A percentile compares a stretch with the other conserved stretches of the same genome.
These are phyloP conservation scores for Sclerotiophoma versabilis DNA, from an alignment of 2,329 filamentous ascomycete species.

Conservation along the genomic window DNA sequence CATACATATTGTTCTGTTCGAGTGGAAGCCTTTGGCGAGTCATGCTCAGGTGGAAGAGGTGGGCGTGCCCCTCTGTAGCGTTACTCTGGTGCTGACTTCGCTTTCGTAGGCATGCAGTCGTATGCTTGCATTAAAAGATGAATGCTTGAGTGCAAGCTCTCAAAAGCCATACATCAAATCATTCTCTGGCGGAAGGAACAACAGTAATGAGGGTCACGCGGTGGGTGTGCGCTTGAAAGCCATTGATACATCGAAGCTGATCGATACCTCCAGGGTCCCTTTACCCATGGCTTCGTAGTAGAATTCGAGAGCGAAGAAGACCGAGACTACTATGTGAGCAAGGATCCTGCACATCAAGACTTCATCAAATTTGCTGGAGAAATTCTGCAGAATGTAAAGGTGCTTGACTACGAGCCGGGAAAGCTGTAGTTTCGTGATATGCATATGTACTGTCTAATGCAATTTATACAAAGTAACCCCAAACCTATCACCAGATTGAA, in stretches of 20 bases:
- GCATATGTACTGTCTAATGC: slow-evolving; percentile 13
- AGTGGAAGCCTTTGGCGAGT: slow-evolving; percentile 64
- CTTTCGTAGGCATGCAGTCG: slow-evolving; percentile 59
- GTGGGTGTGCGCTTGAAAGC: slow-evolving; percentile 52
- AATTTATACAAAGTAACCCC: not conserved
- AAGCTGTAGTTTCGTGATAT: slow-evolving; percentile 11
- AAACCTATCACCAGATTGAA: slow-evolving; percentile 10
- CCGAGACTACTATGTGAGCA: slow-evolving; percentile 70
- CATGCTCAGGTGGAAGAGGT: slow-evolving; percentile 64
- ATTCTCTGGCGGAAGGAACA: slow-evolving; percentile 66
- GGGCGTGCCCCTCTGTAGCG: not conserved
- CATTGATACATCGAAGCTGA: not conserved
- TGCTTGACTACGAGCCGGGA: slow-evolving; percentile 67
- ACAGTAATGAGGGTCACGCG: slow-evolving; percentile 66
- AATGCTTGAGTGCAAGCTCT: slow-evolving; percentile 66
- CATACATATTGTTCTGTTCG: slow-evolving; percentile 73
- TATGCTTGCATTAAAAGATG: slow-evolving; percentile 64
- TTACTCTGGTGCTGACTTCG: slow-evolving; percentile 10
- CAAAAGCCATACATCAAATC: slow-evolving; percentile 67
- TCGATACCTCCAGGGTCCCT: slow-evolving; percentile 56
- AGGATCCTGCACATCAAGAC: slow-evolving; percentile 68
- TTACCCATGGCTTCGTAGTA: slow-evolving; percentile 73
- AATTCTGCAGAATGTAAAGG: slow-evolving; percentile 61
- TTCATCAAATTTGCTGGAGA: slow-evolving; percentile 63
- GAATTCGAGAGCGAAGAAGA: slow-evolving; percentile 71